A percentile compares a stretch with the other conserved stretches of the same genome.
phyloP scores from a whole-genome alignment of 768 basidiomycete genomes.

The Mycena latifolia region DNA sequence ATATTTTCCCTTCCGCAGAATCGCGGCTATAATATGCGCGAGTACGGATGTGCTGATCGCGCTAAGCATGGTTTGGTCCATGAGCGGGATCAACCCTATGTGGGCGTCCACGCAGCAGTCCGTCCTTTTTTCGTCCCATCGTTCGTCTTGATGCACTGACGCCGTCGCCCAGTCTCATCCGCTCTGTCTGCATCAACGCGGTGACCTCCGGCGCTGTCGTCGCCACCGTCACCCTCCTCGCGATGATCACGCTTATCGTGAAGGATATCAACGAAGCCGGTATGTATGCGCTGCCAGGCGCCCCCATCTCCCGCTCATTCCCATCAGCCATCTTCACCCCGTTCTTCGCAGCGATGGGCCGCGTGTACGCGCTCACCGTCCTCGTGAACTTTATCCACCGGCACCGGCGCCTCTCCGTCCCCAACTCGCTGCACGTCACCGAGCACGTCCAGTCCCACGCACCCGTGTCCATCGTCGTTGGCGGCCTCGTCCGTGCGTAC shows the following conservation, averaged over 20 bases:
- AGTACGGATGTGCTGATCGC: conserved; percentile 17
- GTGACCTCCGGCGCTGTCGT: conserved; percentile 26
- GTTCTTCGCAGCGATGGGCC: conserved; percentile 30
- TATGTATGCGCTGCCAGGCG: background rate
- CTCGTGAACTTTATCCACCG: conserved; percentile 9
- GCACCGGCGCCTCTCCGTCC: background rate
- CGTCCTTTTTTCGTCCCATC: background rate
- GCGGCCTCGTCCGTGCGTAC: conserved; percentile 1
- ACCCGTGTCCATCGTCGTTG: background rate
- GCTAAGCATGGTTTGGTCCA: conserved; percentile 23
- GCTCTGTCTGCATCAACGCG: conserved; percentile 20
- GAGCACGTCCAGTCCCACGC: background rate
- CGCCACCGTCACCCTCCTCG: conserved; percentile 13
- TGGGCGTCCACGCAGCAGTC: conserved; percentile 26
- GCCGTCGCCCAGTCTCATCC: background rate
- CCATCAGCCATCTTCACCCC: conserved; percentile 12
- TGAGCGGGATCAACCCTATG: conserved; percentile 21
- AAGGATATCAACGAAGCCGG: background rate
- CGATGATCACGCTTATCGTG: conserved; percentile 2
- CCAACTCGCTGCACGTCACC: background rate
- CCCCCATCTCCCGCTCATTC: background rate
- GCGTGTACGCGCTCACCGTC: conserved; percentile 24
- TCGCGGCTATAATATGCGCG: conserved; percentile 14
- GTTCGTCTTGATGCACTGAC: background rate
- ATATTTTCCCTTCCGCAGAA: background rate